Conservation (phyloP, 495 filamentous ascomycete species). For the Penicillium arizonense region DNA sequence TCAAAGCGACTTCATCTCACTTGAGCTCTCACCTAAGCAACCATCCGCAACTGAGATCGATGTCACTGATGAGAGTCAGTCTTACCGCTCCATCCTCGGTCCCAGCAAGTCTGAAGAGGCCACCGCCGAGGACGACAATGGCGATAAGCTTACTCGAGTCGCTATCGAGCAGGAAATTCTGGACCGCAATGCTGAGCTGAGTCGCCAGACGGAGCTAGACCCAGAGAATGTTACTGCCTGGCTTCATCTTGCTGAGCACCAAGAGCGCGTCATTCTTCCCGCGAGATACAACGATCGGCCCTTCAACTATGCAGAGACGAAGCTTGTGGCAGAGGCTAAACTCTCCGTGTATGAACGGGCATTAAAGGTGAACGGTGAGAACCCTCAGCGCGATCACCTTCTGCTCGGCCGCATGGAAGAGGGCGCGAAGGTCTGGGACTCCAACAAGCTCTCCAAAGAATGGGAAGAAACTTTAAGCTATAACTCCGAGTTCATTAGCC, state of each 20-base stretch:
- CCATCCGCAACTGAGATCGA: slow-evolving; percentile 23
- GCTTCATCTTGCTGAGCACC: slow-evolving; percentile 73
- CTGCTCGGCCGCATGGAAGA: slow-evolving; percentile 68
- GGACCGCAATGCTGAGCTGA: slow-evolving; percentile 56
- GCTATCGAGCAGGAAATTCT: slow-evolving; percentile 41
- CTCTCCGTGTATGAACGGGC: slow-evolving; percentile 81
- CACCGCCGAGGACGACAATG: not conserved
- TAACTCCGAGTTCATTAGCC: slow-evolving; percentile 53
- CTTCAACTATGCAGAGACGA: slow-evolving; percentile 58
- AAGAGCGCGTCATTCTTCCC: slow-evolving; percentile 58
- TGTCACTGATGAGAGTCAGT: slow-evolving; percentile 42
- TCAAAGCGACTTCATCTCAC: not conserved
- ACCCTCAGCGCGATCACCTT: slow-evolving; percentile 51
- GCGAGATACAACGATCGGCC: slow-evolving; percentile 35
- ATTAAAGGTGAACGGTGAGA: slow-evolving; percentile 50
- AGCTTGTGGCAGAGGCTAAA: slow-evolving; percentile 72
- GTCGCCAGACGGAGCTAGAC: slow-evolving; percentile 54
- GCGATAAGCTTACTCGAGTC: slow-evolving; percentile 5
- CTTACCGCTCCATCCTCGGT: slow-evolving; percentile 71
- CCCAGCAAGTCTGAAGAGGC: slow-evolving; percentile 55
- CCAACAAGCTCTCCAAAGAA: slow-evolving; percentile 54
- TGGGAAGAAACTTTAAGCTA: slow-evolving; percentile 63
- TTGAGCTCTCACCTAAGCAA: not conserved
- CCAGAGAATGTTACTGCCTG: slow-evolving; percentile 70
- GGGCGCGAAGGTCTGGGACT: slow-evolving; percentile 70